Percentiles rank a stretch among this genome's conserved stretches.
phyloP scores from a whole-genome alignment of 768 basidiomycete genomes.

The Leucocoprinus sp. region DNA sequence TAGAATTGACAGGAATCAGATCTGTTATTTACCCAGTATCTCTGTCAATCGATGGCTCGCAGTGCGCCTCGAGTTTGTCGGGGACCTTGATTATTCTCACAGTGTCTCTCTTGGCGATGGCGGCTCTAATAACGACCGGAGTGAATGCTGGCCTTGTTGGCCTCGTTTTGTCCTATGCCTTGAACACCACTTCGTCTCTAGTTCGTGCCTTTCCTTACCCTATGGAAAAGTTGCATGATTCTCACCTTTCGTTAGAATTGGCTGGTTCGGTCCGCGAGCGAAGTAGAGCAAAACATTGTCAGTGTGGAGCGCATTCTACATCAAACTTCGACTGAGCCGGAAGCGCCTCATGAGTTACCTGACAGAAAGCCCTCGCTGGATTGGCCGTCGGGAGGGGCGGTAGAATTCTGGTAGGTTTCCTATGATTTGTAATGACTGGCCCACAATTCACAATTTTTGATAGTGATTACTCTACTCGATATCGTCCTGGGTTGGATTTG shows the following conservation, averaged over 20 bases:
- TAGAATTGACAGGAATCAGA: conserved; percentile 80
- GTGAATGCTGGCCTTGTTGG: conserved; percentile 88
- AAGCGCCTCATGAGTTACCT: conserved; percentile 66
- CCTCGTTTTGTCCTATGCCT: conserved; percentile 74
- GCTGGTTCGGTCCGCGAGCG: conserved; percentile 75
- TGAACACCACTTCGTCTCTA: conserved; percentile 76
- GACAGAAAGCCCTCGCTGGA: conserved; percentile 40
- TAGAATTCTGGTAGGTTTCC: conserved; percentile 58
- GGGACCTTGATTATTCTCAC: conserved; percentile 71
- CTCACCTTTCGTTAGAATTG: conserved; percentile 45
- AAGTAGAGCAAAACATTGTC: conserved; percentile 87
- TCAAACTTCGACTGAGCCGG: conserved; percentile 64
- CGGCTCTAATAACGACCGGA: conserved; percentile 62
- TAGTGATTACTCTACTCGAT: conserved; percentile 68
- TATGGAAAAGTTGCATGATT: conserved; percentile 4
- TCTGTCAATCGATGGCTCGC: conserved; percentile 81
- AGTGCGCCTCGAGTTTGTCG: conserved; percentile 77
- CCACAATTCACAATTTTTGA: conserved; percentile 4
- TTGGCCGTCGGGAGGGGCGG: conserved; percentile 71
- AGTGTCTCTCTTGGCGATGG: conserved; percentile 57
- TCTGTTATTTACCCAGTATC: conserved; percentile 66
- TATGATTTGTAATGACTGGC: background rate
- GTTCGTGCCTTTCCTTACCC: conserved; percentile 42
- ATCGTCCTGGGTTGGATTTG: conserved; percentile 72
- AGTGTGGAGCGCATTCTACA: conserved; percentile 84